phyloP scores from a whole-genome alignment of 2,329 filamentous ascomycete genomes.

The Rhinocladiella similis region DNA sequence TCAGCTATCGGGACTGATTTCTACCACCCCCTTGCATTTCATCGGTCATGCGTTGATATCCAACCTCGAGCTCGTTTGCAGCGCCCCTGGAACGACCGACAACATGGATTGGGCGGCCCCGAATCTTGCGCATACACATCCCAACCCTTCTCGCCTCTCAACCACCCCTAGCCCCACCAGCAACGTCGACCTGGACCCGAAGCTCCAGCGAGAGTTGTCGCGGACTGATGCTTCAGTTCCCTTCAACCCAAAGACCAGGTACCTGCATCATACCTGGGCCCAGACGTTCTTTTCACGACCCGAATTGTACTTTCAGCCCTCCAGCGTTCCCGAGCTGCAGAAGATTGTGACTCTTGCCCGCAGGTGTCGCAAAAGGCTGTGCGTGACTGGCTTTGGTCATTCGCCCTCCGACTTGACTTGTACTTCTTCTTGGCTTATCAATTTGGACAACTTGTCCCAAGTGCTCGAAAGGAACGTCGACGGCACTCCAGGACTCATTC shows the following conservation, averaged over 20 bases:
- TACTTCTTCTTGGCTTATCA: conserved; percentile 91
- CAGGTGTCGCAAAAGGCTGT: conserved; percentile 75
- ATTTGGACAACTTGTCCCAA: conserved; percentile 78
- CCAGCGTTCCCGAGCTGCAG: conserved; percentile 76
- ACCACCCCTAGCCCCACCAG: conserved; percentile 11
- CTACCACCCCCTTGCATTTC: background rate
- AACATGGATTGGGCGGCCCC: conserved; percentile 28
- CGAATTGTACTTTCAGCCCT: conserved; percentile 86
- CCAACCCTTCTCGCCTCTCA: conserved; percentile 14
- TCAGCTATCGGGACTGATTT: background rate
- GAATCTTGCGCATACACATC: conserved; percentile 22
- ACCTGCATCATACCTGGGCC: conserved; percentile 91
- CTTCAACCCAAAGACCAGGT: conserved; percentile 71
- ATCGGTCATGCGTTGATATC: conserved; percentile 8
- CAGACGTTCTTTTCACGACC: conserved; percentile 86
- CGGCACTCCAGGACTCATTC: conserved; percentile 63
- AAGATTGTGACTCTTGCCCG: conserved; percentile 80
- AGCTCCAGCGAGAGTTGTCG: conserved; percentile 56
- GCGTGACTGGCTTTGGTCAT: conserved; percentile 86
- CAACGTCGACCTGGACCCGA: conserved; percentile 41
- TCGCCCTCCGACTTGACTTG: conserved; percentile 91
- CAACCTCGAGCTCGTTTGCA: background rate
- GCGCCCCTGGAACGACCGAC: background rate
- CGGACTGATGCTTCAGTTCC: conserved; percentile 64
- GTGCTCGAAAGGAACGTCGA: conserved; percentile 66